Conservation (phyloP, 164 flowering plant genomes). For the Annona squamosa region DNA sequence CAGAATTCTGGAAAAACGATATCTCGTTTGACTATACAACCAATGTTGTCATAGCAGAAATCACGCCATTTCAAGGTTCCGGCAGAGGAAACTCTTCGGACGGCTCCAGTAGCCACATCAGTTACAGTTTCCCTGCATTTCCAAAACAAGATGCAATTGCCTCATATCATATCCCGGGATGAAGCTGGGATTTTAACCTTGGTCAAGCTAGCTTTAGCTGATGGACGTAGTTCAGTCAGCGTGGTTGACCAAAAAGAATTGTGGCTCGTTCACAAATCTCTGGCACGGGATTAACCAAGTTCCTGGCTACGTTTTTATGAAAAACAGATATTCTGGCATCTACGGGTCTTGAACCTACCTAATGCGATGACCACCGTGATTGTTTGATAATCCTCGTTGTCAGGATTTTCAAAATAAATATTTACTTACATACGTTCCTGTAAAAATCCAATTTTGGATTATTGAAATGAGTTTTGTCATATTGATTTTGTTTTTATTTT, state of each 20-base stretch:
- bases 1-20: not conserved
- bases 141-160: not conserved
- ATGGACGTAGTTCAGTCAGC: not conserved
- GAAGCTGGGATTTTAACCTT: too few relatives aligned
- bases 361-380: too few relatives aligned
- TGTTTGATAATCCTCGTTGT: too few relatives aligned
- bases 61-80: not conserved
- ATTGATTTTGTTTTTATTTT: too few relatives aligned
- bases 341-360: too few relatives aligned
- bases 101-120: constrained; percentile 7
- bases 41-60: not conserved
- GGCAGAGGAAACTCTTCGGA: not conserved
- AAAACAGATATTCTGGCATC: too few relatives aligned
- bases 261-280: not conserved
- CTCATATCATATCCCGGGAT: not conserved
- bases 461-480: too few relatives aligned
- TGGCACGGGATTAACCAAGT: not conserved
- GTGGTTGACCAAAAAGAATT: not conserved
- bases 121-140: constrained; percentile 9
- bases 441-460: too few relatives aligned
- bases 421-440: too few relatives aligned
- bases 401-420: too few relatives aligned
- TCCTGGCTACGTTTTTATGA: not conserved
- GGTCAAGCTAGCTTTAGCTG: not conserved
- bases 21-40: not conserved